phyloP scores from a whole-genome alignment of 169 alveolate species.

The Plasmodium vivax region DNA sequence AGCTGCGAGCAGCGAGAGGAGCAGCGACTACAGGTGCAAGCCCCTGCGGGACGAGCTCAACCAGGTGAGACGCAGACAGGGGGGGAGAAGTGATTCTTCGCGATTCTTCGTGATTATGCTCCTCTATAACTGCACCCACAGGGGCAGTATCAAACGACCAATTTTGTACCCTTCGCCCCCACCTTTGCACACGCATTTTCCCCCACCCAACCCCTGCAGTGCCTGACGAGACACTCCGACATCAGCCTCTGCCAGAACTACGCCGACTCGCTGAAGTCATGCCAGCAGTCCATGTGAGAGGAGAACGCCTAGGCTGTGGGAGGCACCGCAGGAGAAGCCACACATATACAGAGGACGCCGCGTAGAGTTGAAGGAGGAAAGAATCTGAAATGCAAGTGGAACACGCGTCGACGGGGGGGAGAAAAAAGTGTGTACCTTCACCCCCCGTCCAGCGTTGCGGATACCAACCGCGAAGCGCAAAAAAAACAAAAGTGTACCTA shows the following conservation, averaged over 20 bases:
- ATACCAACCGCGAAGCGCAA: not conserved
- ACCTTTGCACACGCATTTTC: not conserved
- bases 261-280: constrained; percentile 71
- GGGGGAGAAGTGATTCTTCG: not conserved
- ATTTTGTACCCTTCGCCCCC: not conserved
- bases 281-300: constrained; percentile 67
- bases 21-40: constrained; percentile 31
- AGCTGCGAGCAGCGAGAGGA: constrained; percentile 53
- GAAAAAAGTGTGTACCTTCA: not conserved
- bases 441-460: not conserved
- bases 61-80: constrained; percentile 26
- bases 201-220: not conserved
- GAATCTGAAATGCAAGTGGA: not conserved
- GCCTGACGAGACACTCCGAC: constrained; percentile 68
- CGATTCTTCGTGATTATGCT: not conserved
- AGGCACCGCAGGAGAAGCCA: not conserved
- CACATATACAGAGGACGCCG: not conserved
- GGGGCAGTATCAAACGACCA: not conserved
- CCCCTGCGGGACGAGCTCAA: constrained; percentile 50
- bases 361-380: not conserved
- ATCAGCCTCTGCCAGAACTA: constrained; percentile 71
- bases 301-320: not conserved
- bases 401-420: not conserved
- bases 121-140: not conserved
- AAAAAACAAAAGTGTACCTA: not conserved